Evolutionary conservation across 2,329 filamentous ascomycete genomes (phyloP).

Genomic region (Alternaria sp.): DNA sequence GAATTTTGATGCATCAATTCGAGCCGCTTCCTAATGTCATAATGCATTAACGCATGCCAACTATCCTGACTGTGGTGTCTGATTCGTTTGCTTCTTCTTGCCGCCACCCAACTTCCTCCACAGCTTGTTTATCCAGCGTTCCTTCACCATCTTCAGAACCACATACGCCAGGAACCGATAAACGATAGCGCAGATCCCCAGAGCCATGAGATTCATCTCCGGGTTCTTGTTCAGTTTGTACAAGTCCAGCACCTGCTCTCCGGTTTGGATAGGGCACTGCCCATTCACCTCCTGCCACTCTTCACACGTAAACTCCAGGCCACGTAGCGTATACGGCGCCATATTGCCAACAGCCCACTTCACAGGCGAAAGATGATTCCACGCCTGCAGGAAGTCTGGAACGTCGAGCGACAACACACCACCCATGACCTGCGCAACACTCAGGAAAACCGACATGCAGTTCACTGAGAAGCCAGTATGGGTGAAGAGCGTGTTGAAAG

Average conservation of each 20-base stretch:
- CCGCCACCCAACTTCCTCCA: conserved; percentile 34
- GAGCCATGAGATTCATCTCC: conserved; percentile 64
- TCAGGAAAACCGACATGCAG: conserved; percentile 71
- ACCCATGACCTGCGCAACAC: conserved; percentile 72
- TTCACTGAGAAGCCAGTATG: conserved; percentile 81
- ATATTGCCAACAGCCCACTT: conserved; percentile 73
- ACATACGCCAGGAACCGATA: conserved; percentile 70
- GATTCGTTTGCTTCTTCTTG: conserved; percentile 11
- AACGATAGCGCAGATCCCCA: conserved; percentile 68
- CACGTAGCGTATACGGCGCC: conserved; percentile 68
- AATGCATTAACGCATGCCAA: neutral
- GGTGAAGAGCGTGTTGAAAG: conserved; percentile 78
- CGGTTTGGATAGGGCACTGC: conserved; percentile 68
- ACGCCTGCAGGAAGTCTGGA: conserved; percentile 45
- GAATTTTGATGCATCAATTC: neutral
- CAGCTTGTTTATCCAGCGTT: conserved; percentile 55
- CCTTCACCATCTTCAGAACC: conserved; percentile 62
- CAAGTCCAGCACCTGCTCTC: conserved; percentile 69
- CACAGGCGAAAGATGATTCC: conserved; percentile 76
- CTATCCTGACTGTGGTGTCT: neutral
- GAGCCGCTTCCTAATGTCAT: neutral
- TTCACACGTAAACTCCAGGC: conserved; percentile 68
- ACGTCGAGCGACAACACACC: conserved; percentile 14
- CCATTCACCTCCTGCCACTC: conserved; percentile 66
- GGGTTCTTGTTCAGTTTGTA: conserved; percentile 71